These are phyloP conservation scores for Kwoniella newhampshirensis DNA, from an alignment of 768 basidiomycete genomes.

Conservation along the genomic window DNA sequence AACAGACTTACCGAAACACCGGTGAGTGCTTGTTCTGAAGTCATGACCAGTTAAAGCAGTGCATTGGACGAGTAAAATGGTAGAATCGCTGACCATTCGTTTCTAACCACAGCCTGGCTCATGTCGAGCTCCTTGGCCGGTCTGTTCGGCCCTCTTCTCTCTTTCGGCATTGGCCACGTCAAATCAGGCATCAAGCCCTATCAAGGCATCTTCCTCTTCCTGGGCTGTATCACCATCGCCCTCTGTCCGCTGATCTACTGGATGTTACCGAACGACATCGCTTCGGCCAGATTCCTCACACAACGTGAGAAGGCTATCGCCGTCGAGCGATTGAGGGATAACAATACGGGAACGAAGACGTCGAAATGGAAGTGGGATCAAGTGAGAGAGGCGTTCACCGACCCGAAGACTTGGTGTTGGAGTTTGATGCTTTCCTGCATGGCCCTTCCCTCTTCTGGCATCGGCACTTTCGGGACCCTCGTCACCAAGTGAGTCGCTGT, in stretches of 20 bases:
- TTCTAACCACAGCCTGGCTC: slow-evolving; percentile 2
- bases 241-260: slow-evolving; percentile 28
- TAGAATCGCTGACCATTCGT: too few species aligned
- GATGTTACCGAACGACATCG: slow-evolving; percentile 26
- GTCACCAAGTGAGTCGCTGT: slow-evolving; percentile 19
- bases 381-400: slow-evolving; percentile 32
- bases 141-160: slow-evolving; percentile 21
- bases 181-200: slow-evolving; percentile 25
- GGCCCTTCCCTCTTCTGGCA: slow-evolving; percentile 23
- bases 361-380: slow-evolving; percentile 35
- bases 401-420: slow-evolving; percentile 37
- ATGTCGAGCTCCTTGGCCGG: slow-evolving; percentile 13
- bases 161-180: slow-evolving; percentile 37
- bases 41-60: too few species aligned
- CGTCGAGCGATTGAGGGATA: slow-evolving; percentile 33
- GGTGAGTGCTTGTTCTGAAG: slow-evolving; percentile 3
- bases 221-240: slow-evolving; percentile 28
- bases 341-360: slow-evolving; percentile 37
- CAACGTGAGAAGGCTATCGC: slow-evolving; percentile 28
- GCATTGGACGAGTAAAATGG: too few species aligned
- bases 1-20: slow-evolving; percentile 17
- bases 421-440: slow-evolving; percentile 29
- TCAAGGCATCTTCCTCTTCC: slow-evolving; percentile 40
- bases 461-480: slow-evolving; percentile 28
- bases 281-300: slow-evolving; percentile 26